These are phyloP conservation scores for Eucalyptus cloeziana DNA, from an alignment of 345 rosid genomes.

Conservation along the genomic window DNA sequence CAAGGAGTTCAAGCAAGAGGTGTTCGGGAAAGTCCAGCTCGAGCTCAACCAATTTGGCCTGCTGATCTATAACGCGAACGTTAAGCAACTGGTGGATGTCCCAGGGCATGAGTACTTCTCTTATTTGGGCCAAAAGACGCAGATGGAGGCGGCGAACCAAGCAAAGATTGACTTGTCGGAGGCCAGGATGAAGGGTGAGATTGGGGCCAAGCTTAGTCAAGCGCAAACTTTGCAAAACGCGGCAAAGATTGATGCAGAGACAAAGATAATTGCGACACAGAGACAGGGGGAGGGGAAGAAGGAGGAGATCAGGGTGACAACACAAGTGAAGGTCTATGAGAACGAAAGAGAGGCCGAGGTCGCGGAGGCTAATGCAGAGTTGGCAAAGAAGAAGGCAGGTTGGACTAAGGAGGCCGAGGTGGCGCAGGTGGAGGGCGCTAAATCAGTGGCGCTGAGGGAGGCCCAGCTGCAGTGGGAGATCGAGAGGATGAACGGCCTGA, in stretches of 20 bases:
- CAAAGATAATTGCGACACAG: slow-evolving; percentile 42
- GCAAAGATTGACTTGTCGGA: slow-evolving; percentile 64
- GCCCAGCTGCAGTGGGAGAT: slow-evolving; percentile 70
- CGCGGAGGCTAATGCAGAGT: slow-evolving; percentile 53
- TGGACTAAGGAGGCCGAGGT: slow-evolving; percentile 50
- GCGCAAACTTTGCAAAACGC: slow-evolving; percentile 70
- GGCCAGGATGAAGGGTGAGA: slow-evolving; percentile 80
- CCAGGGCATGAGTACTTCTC: slow-evolving; percentile 79
- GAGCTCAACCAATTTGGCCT: slow-evolving; percentile 73
- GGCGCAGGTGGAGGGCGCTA: slow-evolving; percentile 70
- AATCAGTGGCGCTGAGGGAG: slow-evolving; percentile 54
- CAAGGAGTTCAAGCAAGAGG: slow-evolving; percentile 63
- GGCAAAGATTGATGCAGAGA: slow-evolving; percentile 62
- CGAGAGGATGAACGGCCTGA: slow-evolving; percentile 63
- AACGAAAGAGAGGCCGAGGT: slow-evolving; percentile 68
- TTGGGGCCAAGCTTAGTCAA: slow-evolving; percentile 37
- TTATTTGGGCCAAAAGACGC: slow-evolving; percentile 76
- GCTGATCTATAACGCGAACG: slow-evolving; percentile 63
- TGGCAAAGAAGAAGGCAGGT: slow-evolving; percentile 67
- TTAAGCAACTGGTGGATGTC: slow-evolving; percentile 77
- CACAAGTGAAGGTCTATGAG: slow-evolving; percentile 59
- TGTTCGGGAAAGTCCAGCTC: slow-evolving; percentile 66
- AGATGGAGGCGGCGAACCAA: slow-evolving; percentile 80
- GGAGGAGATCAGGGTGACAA: slow-evolving; percentile 53
- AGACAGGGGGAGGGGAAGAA: slow-evolving; percentile 54